These are phyloP conservation scores for Colletotrichum falcatum DNA, from an alignment of 2,329 filamentous ascomycete species.

Conservation along the genomic window DNA sequence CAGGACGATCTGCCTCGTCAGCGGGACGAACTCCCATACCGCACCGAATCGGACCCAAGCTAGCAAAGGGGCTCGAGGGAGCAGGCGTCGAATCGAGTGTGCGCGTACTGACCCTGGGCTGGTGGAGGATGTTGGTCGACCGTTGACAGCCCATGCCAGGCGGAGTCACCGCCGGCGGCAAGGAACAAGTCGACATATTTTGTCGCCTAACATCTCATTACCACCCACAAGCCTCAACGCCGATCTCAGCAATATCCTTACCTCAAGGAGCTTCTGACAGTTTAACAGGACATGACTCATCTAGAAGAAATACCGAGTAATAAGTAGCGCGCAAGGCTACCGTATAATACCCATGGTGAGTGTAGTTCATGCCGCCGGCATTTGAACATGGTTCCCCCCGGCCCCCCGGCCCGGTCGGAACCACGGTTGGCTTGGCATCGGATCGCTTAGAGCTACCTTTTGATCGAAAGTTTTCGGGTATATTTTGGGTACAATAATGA, in stretches of 20 bases:
- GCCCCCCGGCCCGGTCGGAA: neutral
- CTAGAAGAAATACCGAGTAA: constrained; percentile 7
- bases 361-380: constrained; percentile 22
- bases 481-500: neutral
- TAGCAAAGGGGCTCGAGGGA: constrained; percentile 5
- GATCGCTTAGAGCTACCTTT: constrained; percentile 1
- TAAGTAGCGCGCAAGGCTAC: constrained; percentile 8
- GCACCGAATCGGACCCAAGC: constrained; percentile 21
- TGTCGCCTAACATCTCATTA: neutral
- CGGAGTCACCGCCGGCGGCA: neutral
- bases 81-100: constrained; percentile 18
- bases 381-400: constrained; percentile 25
- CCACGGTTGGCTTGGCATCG: neutral
- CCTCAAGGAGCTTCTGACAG: neutral
- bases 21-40: constrained; percentile 20
- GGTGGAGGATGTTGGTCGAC: neutral
- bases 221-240: neutral
- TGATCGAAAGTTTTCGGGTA: constrained; percentile 11
- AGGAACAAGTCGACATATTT: neutral
- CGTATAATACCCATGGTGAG: constrained; percentile 26
- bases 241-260: neutral
- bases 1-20: constrained; percentile 22
- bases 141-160: neutral
- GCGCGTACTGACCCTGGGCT: neutral
- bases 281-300: constrained; percentile 13